phyloP scores from a whole-genome alignment of 2,329 filamentous ascomycete genomes.

The Nakataea oryzae region DNA sequence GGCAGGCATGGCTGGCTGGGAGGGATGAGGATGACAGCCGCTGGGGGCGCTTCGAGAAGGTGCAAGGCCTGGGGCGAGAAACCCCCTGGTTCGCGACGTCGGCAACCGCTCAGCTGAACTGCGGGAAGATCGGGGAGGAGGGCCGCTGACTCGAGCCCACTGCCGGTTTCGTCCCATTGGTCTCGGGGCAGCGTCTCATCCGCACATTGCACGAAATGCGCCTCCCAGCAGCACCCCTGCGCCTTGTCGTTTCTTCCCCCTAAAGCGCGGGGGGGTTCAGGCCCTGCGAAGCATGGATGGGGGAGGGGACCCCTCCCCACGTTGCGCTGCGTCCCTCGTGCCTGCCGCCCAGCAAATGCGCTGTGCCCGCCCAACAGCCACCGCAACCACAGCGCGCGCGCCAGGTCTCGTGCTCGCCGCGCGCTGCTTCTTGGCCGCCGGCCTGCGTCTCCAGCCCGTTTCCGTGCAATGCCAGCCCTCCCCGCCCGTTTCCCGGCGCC shows the following conservation, averaged over 20 bases:
- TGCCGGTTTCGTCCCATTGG: background rate
- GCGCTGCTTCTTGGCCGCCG: too few species aligned
- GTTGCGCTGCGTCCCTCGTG: background rate
- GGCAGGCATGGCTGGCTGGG: too few species aligned
- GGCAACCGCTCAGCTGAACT: too few species aligned
- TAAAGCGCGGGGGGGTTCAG: background rate
- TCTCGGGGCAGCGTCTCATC: background rate
- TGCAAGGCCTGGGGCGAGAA: background rate
- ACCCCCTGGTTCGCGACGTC: too few species aligned
- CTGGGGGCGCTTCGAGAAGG: too few species aligned
- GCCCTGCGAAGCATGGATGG: background rate
- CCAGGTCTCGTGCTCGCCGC: too few species aligned
- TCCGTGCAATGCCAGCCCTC: background rate
- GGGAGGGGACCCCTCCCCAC: too few species aligned
- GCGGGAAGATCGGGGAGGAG: background rate
- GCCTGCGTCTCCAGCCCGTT: background rate
- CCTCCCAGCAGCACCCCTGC: background rate
- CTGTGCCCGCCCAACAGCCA: too few species aligned
- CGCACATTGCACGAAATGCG: background rate
- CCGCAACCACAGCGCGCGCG: too few species aligned
- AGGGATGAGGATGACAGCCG: too few species aligned
- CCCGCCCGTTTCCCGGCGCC: background rate
- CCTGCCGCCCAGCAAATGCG: background rate
- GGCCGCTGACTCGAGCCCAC: background rate
- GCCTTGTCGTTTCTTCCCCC: background rate